A percentile compares a stretch with the other conserved stretches of the same genome.
Conservation (phyloP, 139 green algal genomes). For the Auxenochlorella protothecoides region DNA sequence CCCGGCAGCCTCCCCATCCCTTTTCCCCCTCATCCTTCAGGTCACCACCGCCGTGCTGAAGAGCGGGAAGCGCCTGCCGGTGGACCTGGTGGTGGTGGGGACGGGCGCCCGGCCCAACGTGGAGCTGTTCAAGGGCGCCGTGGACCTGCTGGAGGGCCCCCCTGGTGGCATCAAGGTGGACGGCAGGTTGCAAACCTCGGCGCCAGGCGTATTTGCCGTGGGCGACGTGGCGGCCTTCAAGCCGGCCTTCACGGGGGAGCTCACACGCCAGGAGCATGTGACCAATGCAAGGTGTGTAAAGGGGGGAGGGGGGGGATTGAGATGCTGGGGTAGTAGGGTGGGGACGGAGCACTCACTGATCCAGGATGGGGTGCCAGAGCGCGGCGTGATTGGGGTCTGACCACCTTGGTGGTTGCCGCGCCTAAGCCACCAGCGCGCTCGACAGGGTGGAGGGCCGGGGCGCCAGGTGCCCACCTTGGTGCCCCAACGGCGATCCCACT, state of each 20-base stretch:
- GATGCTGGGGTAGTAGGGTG: too few species aligned
- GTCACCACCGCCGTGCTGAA: slow-evolving; percentile 48
- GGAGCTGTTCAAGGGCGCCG: slow-evolving; percentile 51
- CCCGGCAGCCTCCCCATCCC: too few species aligned
- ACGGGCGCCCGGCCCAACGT: slow-evolving; percentile 62
- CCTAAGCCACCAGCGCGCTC: too few species aligned
- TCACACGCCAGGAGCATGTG: slow-evolving; percentile 82
- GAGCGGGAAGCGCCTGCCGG: slow-evolving; percentile 41
- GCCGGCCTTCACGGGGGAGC: slow-evolving; percentile 29
- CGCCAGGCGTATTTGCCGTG: slow-evolving; percentile 73
- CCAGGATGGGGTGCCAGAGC: too few species aligned
- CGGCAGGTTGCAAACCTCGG: slow-evolving; percentile 49
- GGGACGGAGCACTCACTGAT: too few species aligned
- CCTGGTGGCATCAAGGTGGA: slow-evolving; percentile 76
- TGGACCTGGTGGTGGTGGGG: slow-evolving; percentile 71
- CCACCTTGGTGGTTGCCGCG: too few species aligned
- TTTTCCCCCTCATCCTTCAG: slow-evolving; percentile 17
- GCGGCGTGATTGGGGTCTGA: too few species aligned
- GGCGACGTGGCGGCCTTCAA: slow-evolving; percentile 89
- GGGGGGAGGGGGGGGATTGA: too few species aligned
- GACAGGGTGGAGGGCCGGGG: too few species aligned
- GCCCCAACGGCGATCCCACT: too few species aligned
- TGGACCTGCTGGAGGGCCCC: slow-evolving; percentile 39
- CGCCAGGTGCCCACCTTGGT: too few species aligned
- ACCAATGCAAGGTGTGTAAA: slow-evolving; percentile 24